Evolutionary conservation across 768 basidiomycete species (phyloP).

Genomic region (Gloeophyllum trabeum): DNA sequence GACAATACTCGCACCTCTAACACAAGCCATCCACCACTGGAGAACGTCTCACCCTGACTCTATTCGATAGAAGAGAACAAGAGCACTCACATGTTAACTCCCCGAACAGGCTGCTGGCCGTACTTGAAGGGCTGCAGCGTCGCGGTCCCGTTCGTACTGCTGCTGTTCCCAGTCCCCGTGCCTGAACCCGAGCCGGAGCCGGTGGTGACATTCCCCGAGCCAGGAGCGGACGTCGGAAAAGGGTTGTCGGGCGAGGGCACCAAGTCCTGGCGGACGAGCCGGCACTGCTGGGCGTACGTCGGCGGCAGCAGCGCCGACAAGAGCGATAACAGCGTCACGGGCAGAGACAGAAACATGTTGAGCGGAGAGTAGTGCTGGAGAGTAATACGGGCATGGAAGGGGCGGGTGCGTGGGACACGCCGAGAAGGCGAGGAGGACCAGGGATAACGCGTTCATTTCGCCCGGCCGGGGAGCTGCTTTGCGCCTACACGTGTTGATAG

Average conservation of each 20-base stretch:
- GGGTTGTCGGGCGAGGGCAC: constrained; percentile 4
- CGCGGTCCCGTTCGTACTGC: constrained; percentile 9
- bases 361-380: background rate
- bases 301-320: constrained; percentile 5
- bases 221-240: constrained; percentile 7
- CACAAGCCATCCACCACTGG: constrained; percentile 54
- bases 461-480: too few species aligned
- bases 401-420: too few species aligned
- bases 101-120: constrained; percentile 33
- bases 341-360: background rate
- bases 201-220: background rate
- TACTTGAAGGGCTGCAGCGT: constrained; percentile 29
- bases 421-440: too few species aligned
- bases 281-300: constrained; percentile 14
- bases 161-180: too few species aligned
- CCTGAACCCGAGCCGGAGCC: too few species aligned
- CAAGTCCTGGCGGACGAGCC: constrained; percentile 6
- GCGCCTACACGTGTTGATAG: too few species aligned
- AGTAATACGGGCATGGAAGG: too few species aligned
- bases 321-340: constrained; percentile 1
- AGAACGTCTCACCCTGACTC: background rate
- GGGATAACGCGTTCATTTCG: too few species aligned
- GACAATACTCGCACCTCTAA: constrained; percentile 36
- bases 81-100: constrained; percentile 49
- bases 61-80: background rate